Evolutionary conservation across 768 basidiomycete species (phyloP), one percentile per base, ranked within the genome.

Genomic region (Trametes cinnabarina): DNA sequence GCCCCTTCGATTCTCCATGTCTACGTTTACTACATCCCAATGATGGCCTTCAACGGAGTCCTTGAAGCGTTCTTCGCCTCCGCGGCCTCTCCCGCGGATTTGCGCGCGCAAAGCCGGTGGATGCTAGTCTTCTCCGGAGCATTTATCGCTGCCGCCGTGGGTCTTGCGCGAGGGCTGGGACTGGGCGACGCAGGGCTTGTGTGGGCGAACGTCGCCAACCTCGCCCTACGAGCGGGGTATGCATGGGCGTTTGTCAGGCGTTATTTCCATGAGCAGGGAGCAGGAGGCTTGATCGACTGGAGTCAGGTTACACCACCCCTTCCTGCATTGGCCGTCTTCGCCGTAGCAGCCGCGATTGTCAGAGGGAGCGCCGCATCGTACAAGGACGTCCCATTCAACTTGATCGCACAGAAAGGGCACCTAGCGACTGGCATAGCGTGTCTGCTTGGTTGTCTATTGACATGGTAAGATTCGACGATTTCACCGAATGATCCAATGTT

Each of bases 61-160:
- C 74, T 96, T 17, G 97, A 99, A 69, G 92, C 95, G 0, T 95
- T 97, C 71, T 79, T 96, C 63, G 84, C 90, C 3, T 88, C 91
- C 53, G 85, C 87, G 2, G 90, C 93, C 1, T 77, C 79, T 1
- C 78, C 87, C 0, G 64, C 71, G 1, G 87, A 94, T 69, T 72
- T 99, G 10, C 82, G 76, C 44, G 69, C 68, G 7, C 94, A 96
- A 70, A 88, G 86, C 65, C 77, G 83, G 79, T 92, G 87, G 84
- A 90, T 98, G 87, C 77, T 86, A n/a, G 74, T 69, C 0, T 93
- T 90, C 69, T 92, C 92, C 0, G 68, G 75, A 1, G 72, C 82
- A 1, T 96, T 94, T 68, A 82, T 90, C 40, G 64, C 70, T 22
- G 75, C 81, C 37, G 76, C 87, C 55, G 67, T 82, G 22, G 60